Evolutionary conservation across 1,284 basidiomycete genomes (phyloP), one percentile per base, ranked within the genome.

Genomic region (Apiotrichum akiyoshidainum): DNA sequence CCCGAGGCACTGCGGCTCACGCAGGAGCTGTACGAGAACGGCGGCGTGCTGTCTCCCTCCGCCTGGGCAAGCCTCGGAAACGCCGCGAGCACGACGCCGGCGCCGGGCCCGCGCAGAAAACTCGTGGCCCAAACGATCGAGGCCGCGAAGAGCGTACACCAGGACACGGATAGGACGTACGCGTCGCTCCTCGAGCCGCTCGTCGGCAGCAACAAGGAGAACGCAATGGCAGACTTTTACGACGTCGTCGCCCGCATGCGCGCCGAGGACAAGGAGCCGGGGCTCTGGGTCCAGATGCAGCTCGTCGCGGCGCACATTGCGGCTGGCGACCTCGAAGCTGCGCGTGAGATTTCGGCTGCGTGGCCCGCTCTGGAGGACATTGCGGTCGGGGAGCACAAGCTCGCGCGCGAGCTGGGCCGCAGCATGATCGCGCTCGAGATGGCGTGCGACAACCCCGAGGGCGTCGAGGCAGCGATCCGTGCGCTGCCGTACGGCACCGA

Each of bases 261-360:
- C 19, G 19, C 14, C 6, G 51, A 54, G 9, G 54, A 57, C 2
- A 53, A 66, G 5, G 10, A 40, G 10, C 57, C 60, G 4, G 63
- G 65, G 2, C 47, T 42, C 21, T 57, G 57, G 33, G 37, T 54
- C 11, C 47, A 61, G 55, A 60, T 61, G 1, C 61, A 59, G 46
- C 48, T 68, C 14, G 61, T 61, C 42, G 53, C 58, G 33, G 33
- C 61, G 39, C 59, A 67, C 48, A 40, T 64, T 31, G 34, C 44
- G 16, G 37, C 55, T 2, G 63, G 63, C 1, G 60, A 66, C 1
- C 39, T 63, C 7, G 63, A 55, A 2, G 31, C 53, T 19, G 66
- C 63, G 3, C 46, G 54, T 45, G 19, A 52, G 37, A 60, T 64
- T 19, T 40, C 60, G 1, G 37, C 46, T 12, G 14, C 37, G 1